A percentile compares a stretch with the other conserved stretches of the same genome.
Evolutionary conservation across 768 basidiomycete genomes (phyloP).

Genomic region (Stropharia rugosoannulata): DNA sequence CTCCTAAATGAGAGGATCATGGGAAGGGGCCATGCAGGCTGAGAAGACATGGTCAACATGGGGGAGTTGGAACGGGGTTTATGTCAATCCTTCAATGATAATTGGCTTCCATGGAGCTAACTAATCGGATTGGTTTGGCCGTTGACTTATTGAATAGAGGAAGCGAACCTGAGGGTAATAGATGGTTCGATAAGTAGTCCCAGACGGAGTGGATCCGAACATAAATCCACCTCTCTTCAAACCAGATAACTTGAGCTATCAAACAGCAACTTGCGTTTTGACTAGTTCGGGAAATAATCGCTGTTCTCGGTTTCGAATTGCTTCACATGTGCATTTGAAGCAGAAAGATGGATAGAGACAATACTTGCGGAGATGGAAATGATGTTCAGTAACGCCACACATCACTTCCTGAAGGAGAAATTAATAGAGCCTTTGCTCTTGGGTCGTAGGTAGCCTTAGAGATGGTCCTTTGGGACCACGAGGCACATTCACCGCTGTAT

Average conservation of each 20-base stretch:
- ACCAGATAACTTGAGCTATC: no score
- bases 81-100: not conserved
- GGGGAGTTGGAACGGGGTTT: conserved; percentile 1
- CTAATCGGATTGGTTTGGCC: not conserved
- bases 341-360: not conserved
- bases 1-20: conserved; percentile 5
- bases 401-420: not conserved
- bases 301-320: not conserved
- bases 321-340: not conserved
- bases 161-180: not conserved
- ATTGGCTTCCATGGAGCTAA: not conserved
- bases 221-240: not conserved
- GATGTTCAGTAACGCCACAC: not conserved
- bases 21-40: not conserved
- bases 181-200: not conserved
- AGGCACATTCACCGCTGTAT: no score
- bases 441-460: not conserved
- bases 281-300: not conserved
- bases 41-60: conserved; percentile 2
- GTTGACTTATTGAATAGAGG: not conserved
- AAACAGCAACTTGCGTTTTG: no score
- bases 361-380: not conserved
- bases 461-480: not conserved
- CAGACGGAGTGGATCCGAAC: not conserved
- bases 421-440: not conserved